phyloP scores from a whole-genome alignment of 2,329 filamentous ascomycete species.

The Verticillium zaregamsianum region DNA sequence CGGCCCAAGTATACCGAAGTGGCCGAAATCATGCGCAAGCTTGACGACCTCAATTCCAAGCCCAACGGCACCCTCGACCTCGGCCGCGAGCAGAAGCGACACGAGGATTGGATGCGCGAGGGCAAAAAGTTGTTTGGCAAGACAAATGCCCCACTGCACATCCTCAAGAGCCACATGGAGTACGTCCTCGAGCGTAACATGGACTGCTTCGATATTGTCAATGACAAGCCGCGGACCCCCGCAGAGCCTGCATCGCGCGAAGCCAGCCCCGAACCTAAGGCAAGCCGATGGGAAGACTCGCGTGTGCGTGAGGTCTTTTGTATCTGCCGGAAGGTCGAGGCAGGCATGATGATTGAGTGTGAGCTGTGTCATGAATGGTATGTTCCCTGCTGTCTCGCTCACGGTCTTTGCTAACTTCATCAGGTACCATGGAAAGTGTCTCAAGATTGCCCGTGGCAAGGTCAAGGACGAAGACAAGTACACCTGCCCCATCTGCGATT shows the following conservation, averaged over 20 bases:
- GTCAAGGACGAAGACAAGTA: conserved; percentile 99
- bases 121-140: conserved; percentile 98
- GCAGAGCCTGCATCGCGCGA: conserved; percentile 90
- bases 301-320: conserved; percentile 82
- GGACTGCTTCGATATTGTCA: conserved; percentile 82
- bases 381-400: conserved; percentile 22
- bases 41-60: conserved; percentile 89
- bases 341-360: conserved; percentile 99
- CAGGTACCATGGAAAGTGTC: conserved; percentile 95
- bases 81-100: conserved; percentile 88
- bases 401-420: not conserved
- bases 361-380: conserved; percentile 97
- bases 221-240: conserved; percentile 81
- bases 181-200: conserved; percentile 86
- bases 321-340: conserved; percentile 88
- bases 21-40: conserved; percentile 79
- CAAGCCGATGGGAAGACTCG: conserved; percentile 57
- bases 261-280: conserved; percentile 50
- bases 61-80: conserved; percentile 86
- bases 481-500: conserved; percentile 96
- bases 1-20: conserved; percentile 87
- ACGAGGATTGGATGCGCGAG: conserved; percentile 98
- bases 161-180: conserved; percentile 90
- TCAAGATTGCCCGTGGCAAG: conserved; percentile 96
- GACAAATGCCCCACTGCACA: conserved; percentile 93